Conservation (phyloP, 2,329 filamentous ascomycete species). For the Calonectria pseudoreteaudii region DNA sequence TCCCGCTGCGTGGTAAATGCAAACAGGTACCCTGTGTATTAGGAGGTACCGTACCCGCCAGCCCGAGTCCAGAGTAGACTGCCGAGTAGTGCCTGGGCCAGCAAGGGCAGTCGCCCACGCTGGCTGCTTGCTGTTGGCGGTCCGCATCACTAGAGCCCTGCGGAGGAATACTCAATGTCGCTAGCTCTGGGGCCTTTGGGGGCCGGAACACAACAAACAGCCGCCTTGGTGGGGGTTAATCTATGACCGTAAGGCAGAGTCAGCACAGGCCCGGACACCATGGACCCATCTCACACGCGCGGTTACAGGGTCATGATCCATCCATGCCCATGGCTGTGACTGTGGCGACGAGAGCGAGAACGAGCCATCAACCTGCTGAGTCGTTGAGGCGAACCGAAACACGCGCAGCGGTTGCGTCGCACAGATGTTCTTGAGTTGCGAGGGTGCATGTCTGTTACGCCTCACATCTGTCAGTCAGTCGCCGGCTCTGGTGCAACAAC, state of each 20-base stretch:
- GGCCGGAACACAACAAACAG: conserved; percentile 11
- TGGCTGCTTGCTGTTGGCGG: not conserved
- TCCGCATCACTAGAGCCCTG: not conserved
- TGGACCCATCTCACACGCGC: conserved; percentile 8
- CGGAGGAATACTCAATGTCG: not conserved
- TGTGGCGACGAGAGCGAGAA: not conserved
- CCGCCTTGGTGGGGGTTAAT: conserved; percentile 9
- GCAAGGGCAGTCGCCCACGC: not conserved
- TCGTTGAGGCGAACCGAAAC: not conserved
- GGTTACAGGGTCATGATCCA: conserved; percentile 5
- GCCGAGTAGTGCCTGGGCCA: not conserved
- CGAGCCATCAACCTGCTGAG: not conserved
- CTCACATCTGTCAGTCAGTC: not conserved
- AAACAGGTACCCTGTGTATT: not conserved
- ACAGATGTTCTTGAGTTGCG: not conserved
- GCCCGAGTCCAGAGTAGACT: not conserved
- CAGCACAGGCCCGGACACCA: not conserved
- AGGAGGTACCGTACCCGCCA: conserved; percentile 1
- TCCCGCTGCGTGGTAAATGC: not conserved
- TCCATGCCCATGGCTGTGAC: not conserved
- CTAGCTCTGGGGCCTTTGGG: not conserved
- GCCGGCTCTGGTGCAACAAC: not conserved
- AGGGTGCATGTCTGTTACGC: not conserved
- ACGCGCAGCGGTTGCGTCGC: not conserved
- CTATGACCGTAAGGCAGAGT: conserved; percentile 4